phyloP scores from a whole-genome alignment of 176 grass and related monocot genomes.

The Chrysopogon serrulatus region DNA sequence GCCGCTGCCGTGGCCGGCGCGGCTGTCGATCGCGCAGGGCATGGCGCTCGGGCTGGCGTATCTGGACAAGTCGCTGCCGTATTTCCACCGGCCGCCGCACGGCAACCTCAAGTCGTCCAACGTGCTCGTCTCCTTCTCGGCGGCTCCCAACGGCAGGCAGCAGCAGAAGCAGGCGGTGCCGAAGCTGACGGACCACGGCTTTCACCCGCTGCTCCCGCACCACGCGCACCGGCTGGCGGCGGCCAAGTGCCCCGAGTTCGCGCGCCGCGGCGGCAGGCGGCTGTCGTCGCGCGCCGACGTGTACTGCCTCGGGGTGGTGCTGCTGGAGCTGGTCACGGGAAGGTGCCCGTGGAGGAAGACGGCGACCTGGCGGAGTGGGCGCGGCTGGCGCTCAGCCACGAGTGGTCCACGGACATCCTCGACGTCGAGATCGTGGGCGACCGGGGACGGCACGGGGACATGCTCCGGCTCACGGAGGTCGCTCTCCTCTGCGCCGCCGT shows the following conservation, averaged over 20 bases:
- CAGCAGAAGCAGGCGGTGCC: slow-evolving; percentile 1
- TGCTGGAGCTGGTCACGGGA: slow-evolving; percentile 84
- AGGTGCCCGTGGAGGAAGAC: slow-evolving; percentile 63
- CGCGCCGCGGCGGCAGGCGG: slow-evolving; percentile 28
- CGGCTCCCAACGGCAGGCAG: background rate
- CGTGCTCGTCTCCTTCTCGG: slow-evolving; percentile 41
- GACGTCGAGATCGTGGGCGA: slow-evolving; percentile 80
- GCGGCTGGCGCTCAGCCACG: slow-evolving; percentile 65
- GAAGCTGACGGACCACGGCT: slow-evolving; percentile 78
- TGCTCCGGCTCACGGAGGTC: slow-evolving; percentile 79
- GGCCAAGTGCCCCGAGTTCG: slow-evolving; percentile 62
- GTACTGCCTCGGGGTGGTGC: slow-evolving; percentile 80
- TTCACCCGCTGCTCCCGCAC: slow-evolving; percentile 60
- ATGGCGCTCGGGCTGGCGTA: slow-evolving; percentile 64
- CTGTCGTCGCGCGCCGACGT: slow-evolving; percentile 67
- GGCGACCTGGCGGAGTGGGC: slow-evolving; percentile 79
- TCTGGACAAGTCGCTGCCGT: slow-evolving; percentile 57
- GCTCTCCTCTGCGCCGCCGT: slow-evolving; percentile 66
- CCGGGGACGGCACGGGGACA: slow-evolving; percentile 55
- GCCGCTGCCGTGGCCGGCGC: slow-evolving; percentile 67
- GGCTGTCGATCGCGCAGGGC: slow-evolving; percentile 69
- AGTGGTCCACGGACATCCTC: slow-evolving; percentile 90
- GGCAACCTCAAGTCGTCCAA: slow-evolving; percentile 93
- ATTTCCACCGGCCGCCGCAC: slow-evolving; percentile 71
- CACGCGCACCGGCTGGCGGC: slow-evolving; percentile 51